Base-by-base conservation (phyloP, 164 flowering plant species). In the Berberis vulgaris region DNA sequence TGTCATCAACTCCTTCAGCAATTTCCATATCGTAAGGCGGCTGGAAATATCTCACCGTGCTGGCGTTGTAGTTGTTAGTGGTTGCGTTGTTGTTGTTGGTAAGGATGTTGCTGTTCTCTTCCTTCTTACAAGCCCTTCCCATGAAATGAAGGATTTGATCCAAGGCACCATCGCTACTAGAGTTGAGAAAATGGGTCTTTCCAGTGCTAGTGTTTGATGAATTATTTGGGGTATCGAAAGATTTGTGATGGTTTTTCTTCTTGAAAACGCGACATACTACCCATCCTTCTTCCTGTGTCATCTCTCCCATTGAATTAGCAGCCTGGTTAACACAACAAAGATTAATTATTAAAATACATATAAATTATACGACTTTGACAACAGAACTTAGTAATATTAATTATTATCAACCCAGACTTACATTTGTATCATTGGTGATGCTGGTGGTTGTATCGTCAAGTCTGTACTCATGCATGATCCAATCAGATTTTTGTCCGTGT, bases 401-500 rank as follows among this genome's bases (percentile, higher is more conserved):
- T 26, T 46, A 46, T 46, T 46, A 13, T 55, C 4, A 59, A 4
- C 38, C 41, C 5, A 40, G 13, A 40, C 83, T 70, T 75, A 81
- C 82, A 60, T 66, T 76, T 63, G 76, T 56, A 58, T 76, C 77
- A 47, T 62, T 43, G 39, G 62, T 41, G 26, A 57, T 76, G 45
- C 26, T 26, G 26, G 62, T 40, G 46, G 59, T 44, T 39, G 59
- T 77, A 43, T 86, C 96, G 55, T 89, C 98, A 0, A 91, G 92
- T 41, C 97, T 73, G 55, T 91, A 91, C 47, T 91, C 97, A 65
- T 91, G 96, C 97, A 91, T 91, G 72, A 91, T 91, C 97, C 97
- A 91, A 45, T 91, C 96, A 1, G 96, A 88, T 71, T 87, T 91
- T 66, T 86, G 88, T 7, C 98, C 98, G 55, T 89, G 94, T 1